phyloP scores from a whole-genome alignment of 495 filamentous ascomycete genomes.

The Penicillium maclennaniae region DNA sequence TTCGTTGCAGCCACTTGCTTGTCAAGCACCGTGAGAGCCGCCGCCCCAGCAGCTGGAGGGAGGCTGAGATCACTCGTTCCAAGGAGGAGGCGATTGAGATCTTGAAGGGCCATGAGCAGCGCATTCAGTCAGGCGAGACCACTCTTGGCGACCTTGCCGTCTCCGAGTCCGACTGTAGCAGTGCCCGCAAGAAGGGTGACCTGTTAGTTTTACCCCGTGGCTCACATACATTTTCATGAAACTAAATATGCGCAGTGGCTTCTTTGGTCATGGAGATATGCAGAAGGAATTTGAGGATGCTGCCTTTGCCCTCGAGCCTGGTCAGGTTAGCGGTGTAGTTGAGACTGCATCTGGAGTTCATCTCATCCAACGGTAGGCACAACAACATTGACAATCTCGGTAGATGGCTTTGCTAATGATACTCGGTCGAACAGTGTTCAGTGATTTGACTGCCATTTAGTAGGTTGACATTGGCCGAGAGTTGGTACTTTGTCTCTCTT shows the following conservation, averaged over 20 bases:
- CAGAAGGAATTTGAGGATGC: conserved; percentile 98
- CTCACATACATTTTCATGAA: no score
- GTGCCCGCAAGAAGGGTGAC: conserved; percentile 88
- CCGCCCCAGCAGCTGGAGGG: conserved; percentile 86
- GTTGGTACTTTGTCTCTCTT: conserved; percentile 1
- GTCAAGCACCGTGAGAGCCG: conserved; percentile 89
- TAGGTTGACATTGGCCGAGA: neutral
- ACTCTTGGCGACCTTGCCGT: conserved; percentile 76
- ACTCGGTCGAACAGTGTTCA: conserved; percentile 26
- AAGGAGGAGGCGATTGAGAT: conserved; percentile 83
- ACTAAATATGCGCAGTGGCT: conserved; percentile 57
- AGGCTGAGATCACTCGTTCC: conserved; percentile 78
- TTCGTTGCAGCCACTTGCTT: conserved; percentile 83
- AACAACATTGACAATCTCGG: neutral
- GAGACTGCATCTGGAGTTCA: conserved; percentile 94
- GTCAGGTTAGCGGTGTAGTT: conserved; percentile 79
- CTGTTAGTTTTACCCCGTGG: conserved; percentile 50
- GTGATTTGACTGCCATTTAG: conserved; percentile 1
- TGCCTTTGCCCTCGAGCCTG: conserved; percentile 78
- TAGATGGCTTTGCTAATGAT: neutral
- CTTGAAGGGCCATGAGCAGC: conserved; percentile 64
- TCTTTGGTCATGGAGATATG: conserved; percentile 92
- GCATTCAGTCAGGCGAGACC: conserved; percentile 64
- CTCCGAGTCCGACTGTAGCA: conserved; percentile 91
- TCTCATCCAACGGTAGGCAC: conserved; percentile 83